A percentile compares a stretch with the other conserved stretches of the same genome.
These are phyloP conservation scores for Cladosporium sp. DNA, from an alignment of 2,329 filamentous ascomycete species.

Conservation along the genomic window DNA sequence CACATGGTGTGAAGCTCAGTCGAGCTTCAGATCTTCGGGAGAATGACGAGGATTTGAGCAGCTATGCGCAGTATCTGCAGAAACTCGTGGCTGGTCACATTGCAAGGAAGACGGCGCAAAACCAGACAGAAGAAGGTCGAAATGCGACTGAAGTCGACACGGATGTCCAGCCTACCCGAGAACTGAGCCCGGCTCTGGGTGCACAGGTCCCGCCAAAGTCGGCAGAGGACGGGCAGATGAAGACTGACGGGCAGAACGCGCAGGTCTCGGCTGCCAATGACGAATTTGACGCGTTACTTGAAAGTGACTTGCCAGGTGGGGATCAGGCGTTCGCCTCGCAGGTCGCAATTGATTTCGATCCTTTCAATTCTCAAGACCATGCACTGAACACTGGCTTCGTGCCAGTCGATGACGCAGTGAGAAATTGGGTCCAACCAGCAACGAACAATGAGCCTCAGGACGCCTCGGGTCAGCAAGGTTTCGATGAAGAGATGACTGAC, in stretches of 20 bases:
- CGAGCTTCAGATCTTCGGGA: constrained; percentile 34
- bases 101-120: neutral
- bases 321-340: neutral
- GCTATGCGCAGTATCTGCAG: constrained; percentile 33
- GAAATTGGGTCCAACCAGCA: neutral
- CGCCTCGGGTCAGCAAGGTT: neutral
- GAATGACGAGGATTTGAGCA: constrained; percentile 35
- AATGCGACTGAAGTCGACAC: neutral
- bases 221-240: neutral
- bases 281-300: neutral
- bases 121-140: neutral
- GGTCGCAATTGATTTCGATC: neutral
- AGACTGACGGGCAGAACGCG: neutral
- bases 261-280: neutral
- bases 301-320: neutral
- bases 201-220: neutral
- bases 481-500: neutral
- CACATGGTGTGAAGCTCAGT: constrained; percentile 25
- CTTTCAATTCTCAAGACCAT: neutral
- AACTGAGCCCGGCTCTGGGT: neutral
- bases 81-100: constrained; percentile 6
- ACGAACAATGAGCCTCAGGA: neutral
- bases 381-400: neutral
- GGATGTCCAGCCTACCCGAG: neutral
- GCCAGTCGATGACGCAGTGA: neutral